Evolutionary conservation across 345 rosid species (phyloP).

Genomic region (Sonneratia caseolaris): DNA sequence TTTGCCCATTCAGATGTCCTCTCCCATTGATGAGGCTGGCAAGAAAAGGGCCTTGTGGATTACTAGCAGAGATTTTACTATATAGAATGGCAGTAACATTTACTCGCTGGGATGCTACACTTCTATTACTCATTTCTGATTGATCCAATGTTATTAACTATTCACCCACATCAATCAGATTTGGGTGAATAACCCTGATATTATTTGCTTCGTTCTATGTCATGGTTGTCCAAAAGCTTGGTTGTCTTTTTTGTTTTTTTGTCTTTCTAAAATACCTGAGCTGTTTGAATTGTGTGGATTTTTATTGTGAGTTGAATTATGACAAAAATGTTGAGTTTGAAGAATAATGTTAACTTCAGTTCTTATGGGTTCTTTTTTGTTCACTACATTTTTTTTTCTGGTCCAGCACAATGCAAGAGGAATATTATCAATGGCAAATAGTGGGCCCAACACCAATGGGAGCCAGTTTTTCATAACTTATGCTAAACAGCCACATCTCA

Average conservation of each 20-base stretch:
- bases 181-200: not conserved
- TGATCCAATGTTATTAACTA: not conserved
- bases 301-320: not conserved
- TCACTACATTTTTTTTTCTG: not conserved
- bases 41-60: not conserved
- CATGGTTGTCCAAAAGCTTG: not conserved
- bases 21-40: not conserved
- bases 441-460: slow-evolving; percentile 94
- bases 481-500: slow-evolving; percentile 95
- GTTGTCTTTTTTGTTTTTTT: not conserved
- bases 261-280: not conserved
- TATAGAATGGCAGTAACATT: not conserved
- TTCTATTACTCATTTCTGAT: not conserved
- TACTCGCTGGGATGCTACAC: not conserved
- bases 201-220: not conserved
- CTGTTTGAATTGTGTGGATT: not conserved
- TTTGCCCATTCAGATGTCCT: not conserved
- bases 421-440: slow-evolving; percentile 86
- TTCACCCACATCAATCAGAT: not conserved
- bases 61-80: not conserved
- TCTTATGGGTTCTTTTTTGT: not conserved
- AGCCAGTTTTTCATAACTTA: slow-evolving; percentile 86
- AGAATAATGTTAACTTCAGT: not conserved
- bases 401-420: slow-evolving; percentile 94
- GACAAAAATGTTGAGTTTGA: not conserved